Base-by-base conservation (phyloP, 2,329 filamentous ascomycete genomes). In the Penicillium palitans region DNA sequence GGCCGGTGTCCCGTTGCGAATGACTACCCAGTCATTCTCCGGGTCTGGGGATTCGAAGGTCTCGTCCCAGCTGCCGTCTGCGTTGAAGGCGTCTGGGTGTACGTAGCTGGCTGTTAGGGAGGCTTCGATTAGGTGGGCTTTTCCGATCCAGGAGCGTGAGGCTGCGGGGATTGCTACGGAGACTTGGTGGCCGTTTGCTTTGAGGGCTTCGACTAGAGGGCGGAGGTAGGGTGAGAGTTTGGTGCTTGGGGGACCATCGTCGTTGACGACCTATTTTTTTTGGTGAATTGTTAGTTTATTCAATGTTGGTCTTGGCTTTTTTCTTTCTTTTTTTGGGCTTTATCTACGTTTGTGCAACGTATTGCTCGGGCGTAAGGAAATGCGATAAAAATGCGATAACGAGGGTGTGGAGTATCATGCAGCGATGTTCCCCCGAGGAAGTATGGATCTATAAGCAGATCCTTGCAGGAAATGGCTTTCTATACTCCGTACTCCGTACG, bases 111-210 rank as follows among this genome's bases (percentile, higher is more conserved):
- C 91, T 74, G 87, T 90, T 61, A 95, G 83, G 2, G 88, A 87
- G 74, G 92, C 87, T 62, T 92, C 92, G 70, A 96, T 93, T 71
- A 97, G 88, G 77, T 97, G 93, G 1, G 93, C 93, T 80, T 97
- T 97, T 67, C 91, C 92, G 72, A 97, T 96, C 93, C 93, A 97
- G 21, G 91, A 96, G 53, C 93, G 87, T 74, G 96, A 93, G 6
- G 87, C 87, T 72, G 96, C 85, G 7, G 93, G 93, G 37, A 97
- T 85, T 66, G 92, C 90, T 61, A 97, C 92, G 15, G 90, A 96
- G 67, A 97, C 90, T 29, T 79, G 81, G 76, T 96, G 93, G 29
- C 91, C 91, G 40, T 87, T 85, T 59, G 80, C 74, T 72, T 90
- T 83, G 58, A 93, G 86, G 58, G 84, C 81, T 60, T 84, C 79